A percentile compares a stretch with the other conserved stretches of the same genome.
Conservation (phyloP, 2,329 filamentous ascomycete genomes). For the Reticulascus tulasneorum region DNA sequence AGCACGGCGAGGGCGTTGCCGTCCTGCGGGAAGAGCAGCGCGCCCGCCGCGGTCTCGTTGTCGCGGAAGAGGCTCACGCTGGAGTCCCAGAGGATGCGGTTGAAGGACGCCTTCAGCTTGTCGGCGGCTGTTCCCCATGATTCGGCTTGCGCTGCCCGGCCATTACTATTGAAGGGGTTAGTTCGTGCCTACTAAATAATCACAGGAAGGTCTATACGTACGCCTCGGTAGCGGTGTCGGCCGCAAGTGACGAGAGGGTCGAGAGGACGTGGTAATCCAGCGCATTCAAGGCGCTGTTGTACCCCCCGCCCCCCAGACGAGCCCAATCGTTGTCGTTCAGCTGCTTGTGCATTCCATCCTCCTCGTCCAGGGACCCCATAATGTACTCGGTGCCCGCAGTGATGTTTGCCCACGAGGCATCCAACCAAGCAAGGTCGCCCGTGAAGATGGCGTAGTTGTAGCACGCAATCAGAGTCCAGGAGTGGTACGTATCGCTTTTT, state of each 20-base stretch:
- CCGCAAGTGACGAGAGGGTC: slow-evolving; percentile 17
- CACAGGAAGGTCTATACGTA: too few species aligned
- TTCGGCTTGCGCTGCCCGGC: slow-evolving; percentile 3
- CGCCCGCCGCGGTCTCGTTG: slow-evolving; percentile 36
- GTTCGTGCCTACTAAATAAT: too few species aligned
- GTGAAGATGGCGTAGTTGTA: slow-evolving; percentile 47
- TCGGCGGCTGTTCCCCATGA: slow-evolving; percentile 9
- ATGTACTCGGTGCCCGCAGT: slow-evolving; percentile 23
- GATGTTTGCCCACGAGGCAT: slow-evolving; percentile 38
- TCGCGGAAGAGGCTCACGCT: slow-evolving; percentile 41
- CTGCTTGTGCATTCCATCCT: slow-evolving; percentile 14
- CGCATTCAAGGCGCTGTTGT: slow-evolving; percentile 27
- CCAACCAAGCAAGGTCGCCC: slow-evolving; percentile 37
- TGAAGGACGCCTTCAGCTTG: slow-evolving; percentile 29
- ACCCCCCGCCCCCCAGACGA: slow-evolving; percentile 22
- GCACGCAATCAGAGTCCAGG: slow-evolving; percentile 48
- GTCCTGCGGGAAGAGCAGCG: slow-evolving; percentile 41
- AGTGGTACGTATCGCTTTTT: slow-evolving; percentile 21
- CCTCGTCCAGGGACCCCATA: slow-evolving; percentile 10
- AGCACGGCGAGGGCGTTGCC: slow-evolving; percentile 44
- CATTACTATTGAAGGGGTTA: too few species aligned
- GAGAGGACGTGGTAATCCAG: slow-evolving; percentile 24
- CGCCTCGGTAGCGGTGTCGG: slow-evolving; percentile 4
- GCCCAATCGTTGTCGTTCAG: slow-evolving; percentile 24
- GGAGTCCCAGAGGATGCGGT: slow-evolving; percentile 41